Evolutionary conservation across 225 moss, liverwort and hornwort genomes (phyloP).

Genomic region (Physcomitrium patens): DNA sequence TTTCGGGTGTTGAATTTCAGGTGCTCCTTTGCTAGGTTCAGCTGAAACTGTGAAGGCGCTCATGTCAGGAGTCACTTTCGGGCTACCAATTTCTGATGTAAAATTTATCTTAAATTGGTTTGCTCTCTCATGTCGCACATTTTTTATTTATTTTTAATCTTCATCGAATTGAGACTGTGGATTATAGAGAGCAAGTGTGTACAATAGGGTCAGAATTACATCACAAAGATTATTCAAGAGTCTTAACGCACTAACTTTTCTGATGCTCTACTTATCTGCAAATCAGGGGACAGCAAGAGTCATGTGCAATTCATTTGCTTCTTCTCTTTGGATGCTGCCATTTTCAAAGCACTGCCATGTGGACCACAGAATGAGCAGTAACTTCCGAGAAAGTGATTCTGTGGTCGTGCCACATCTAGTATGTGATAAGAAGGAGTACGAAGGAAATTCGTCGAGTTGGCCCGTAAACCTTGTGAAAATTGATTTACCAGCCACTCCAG

Average conservation of each 20-base stretch:
- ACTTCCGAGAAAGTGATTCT: slow-evolving; percentile 48
- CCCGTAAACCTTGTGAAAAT: slow-evolving; percentile 77
- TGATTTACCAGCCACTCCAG: slow-evolving; percentile 78
- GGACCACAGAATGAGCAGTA: slow-evolving; percentile 58
- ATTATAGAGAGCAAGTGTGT: neutral
- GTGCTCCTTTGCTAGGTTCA: slow-evolving; percentile 86
- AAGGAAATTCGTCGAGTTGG: slow-evolving; percentile 71
- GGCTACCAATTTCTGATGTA: slow-evolving; percentile 92
- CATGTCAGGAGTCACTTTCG: slow-evolving; percentile 85
- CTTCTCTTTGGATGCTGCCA: slow-evolving; percentile 87
- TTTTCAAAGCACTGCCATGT: slow-evolving; percentile 83
- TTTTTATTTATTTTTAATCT: neutral
- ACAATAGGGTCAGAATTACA: neutral
- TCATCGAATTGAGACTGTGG: slow-evolving; percentile 18
- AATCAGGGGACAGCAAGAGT: slow-evolving; percentile 82
- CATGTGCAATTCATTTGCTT: slow-evolving; percentile 83
- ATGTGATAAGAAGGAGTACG: slow-evolving; percentile 67
- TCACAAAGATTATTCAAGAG: neutral
- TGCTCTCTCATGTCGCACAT: neutral
- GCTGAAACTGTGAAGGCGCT: slow-evolving; percentile 88
- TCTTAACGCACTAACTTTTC: slow-evolving; percentile 19
- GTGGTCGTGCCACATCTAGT: slow-evolving; percentile 49
- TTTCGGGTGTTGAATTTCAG: slow-evolving; percentile 47
- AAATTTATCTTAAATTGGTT: slow-evolving; percentile 14
- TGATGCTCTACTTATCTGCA: neutral